Base-by-base conservation (phyloP, 106 monocot species). In the Agapanthus africanus region DNA sequence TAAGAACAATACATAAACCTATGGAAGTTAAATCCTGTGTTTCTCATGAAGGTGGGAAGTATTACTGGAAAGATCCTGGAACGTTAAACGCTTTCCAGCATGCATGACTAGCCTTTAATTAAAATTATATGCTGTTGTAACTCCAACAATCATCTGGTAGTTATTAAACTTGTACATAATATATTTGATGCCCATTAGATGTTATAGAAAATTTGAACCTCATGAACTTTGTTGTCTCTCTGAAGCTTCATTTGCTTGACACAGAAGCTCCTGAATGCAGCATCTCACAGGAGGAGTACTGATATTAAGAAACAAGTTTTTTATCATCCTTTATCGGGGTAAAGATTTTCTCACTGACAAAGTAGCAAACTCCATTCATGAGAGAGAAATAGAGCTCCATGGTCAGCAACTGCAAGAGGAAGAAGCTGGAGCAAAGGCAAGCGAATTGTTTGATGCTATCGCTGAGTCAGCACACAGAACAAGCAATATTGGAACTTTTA, bases 301-400 rank as follows among this genome's bases (percentile, higher is more conserved):
- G 36, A 86, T 95, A 84, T 70, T 95, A 47, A 86, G 95, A 44
- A 95, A 95, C 76, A 95, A 95, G 66, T 85, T 81, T 68, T 84
- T 79, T 59, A 88, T 95, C 73, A 88, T 95, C 40, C 40, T 95
- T 33, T 91, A 88, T 71, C 84, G 95, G 84, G 95, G 95, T 4
- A 95, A 95, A 51, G 95, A 95, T 80, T 95, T 88, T 76, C 69
- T 95, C 57, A 72, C 95, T 28, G 73, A 40, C 40, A 67, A 69
- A 65, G 91, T 95, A 23, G 86, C 83, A 59, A 74, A 52, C 59
- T 69, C 73, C 25, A 70, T 91, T 79, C 37, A 57, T 73, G 84
- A 84, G 49, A 86, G 91, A 75, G 91, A 95, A 82, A 67, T 19
- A 31, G 52, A 81, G 59, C 68, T 95, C 37, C 27, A 66, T 13